Evolutionary conservation across 495 filamentous ascomycete species (phyloP), one percentile per base, ranked within the genome.

Genomic region (Xylaria curta): DNA sequence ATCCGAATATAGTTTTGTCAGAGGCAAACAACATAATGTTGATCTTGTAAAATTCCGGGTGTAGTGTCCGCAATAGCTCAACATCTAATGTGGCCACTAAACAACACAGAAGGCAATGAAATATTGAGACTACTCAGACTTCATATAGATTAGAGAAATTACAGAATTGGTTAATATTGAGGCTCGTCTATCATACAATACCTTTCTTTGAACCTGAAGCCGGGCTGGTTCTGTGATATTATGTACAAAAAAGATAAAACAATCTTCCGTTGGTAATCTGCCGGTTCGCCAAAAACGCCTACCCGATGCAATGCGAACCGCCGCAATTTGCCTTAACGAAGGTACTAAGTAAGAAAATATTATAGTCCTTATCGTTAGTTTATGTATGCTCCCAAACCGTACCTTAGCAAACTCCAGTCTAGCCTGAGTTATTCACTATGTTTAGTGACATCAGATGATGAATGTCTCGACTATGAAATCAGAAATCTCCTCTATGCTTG

Each of bases 401-500:
- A 46, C 47, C 31, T 58, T 31, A 31, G 24, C 38, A 38, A 71
- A 71, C 69, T 56, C 69, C 40, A 59, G 6, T 59, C 36, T 13
- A 21, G 26, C 28, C 40, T 4, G 33, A 66, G 44, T 56, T 53
- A 33, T n/a, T 26, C 47, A 61, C 49, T 28, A 38, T 54, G 38
- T 40, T 59, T 36, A 51, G 31, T 54, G 70, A 62, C 59, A 63
- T 81, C 59, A 82, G 73, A 81, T 76, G 72, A 85, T 75, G 7
- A 87, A 60, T 21, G 61, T 73, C 68, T 86, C 83, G 47, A 87
- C 75, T 38, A 86, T 40, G 9, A 81, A 72, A 76, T 88, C 85
- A 36, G 81, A 82, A 19, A 87, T 64, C 56, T 86, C 82, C 13
- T 79, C 79, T 70, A 84, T 63, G 53, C 75, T 84, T 2, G 85